Evolutionary conservation across 140 eudicot genomes (phyloP), one percentile per base, ranked within the genome.

Genomic region (Senecio squalidus): DNA sequence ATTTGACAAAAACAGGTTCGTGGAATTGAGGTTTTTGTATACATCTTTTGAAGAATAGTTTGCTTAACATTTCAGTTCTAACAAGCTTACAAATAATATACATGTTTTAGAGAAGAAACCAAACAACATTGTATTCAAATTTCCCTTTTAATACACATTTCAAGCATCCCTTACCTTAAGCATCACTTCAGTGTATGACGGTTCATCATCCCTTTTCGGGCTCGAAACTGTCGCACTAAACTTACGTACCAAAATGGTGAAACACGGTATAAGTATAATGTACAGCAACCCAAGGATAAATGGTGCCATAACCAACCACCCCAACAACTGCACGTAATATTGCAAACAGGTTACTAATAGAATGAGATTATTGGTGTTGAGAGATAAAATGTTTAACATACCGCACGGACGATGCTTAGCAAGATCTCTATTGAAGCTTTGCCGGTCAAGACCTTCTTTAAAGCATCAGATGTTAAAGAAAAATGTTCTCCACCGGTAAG

Each of bases 261-360:
- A 87, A 64, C 94, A 81, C 1, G 98, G 98, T 62, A 87, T 70
- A n/a, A 78, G 66, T 43, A 87, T 22, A 11, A 81, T 10, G 58
- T 84, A 86, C 23, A 84, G 72, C 18, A 39, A n/a, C 2, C 58
- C 92, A 56, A 87, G 23, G 63, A 91, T 81, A 45, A 91, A 72
- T 16, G 98, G 98, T 60, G 78, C 82, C 59, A 88, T 83, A 57
- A 84, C 85, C 50, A 87, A 41, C 98, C 98, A 91, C 3, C 98
- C 98, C 70, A 86, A 58, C 73, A 91, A 39, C 98, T 91, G 98
- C 74, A 74, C 21, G 21, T 7, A 62, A 63, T 40, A 46, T 95
- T 94, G 50, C 23, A 22, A 55, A 43, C 20, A 10, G 47, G 50
- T 50, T 50, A 64, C 8, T 8, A 49, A 31, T 23, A 2, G 6